These are phyloP conservation scores for Vachellia collinsii DNA, from an alignment of 306 rosid species.

Conservation along the genomic window DNA sequence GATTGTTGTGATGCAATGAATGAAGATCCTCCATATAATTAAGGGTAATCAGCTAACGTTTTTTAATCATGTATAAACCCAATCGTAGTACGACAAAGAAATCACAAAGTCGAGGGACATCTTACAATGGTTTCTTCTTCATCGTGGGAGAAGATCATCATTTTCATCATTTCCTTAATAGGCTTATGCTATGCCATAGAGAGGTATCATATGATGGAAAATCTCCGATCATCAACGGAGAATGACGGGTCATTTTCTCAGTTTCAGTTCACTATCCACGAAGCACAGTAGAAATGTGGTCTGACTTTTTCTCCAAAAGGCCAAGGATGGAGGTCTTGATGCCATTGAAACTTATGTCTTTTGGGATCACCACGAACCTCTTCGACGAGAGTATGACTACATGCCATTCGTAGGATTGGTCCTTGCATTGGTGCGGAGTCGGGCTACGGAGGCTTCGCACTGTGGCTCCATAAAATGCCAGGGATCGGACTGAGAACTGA, in stretches of 20 bases:
- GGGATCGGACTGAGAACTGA: background rate
- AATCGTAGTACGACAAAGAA: background rate
- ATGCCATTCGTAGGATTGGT: background rate
- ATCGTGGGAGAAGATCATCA: background rate
- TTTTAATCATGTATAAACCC: background rate
- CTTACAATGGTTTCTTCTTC: background rate
- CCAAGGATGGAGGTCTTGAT: background rate
- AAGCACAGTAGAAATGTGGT: background rate
- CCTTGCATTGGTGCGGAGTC: background rate
- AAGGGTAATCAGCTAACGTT: no score
- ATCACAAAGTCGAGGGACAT: background rate
- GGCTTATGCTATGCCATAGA: background rate
- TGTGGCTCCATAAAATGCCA: background rate
- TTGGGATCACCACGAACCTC: background rate
- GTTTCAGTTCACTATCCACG: background rate
- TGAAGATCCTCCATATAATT: no score
- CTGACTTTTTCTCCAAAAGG: background rate
- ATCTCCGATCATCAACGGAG: background rate
- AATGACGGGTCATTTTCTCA: background rate
- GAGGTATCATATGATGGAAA: background rate
- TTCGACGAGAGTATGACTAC: background rate
- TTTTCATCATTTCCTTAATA: background rate
- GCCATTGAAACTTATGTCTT: background rate
- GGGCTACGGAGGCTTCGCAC: background rate
- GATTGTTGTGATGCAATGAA: no score